Conservation (phyloP, 805 yeast genomes). For the Lipomyces japonicus region DNA sequence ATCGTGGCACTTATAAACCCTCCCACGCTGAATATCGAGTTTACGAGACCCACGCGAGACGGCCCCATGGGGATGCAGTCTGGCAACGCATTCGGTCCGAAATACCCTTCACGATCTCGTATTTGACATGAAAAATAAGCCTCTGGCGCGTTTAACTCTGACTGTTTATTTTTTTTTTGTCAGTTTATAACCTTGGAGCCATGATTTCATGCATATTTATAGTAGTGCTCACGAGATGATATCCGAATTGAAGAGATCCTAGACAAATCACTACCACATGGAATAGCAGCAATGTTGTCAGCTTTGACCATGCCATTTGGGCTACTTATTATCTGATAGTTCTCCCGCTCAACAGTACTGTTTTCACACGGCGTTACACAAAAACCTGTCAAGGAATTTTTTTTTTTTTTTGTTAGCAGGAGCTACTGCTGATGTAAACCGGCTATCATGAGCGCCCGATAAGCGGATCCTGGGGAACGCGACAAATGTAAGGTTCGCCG, state of each 20-base stretch:
- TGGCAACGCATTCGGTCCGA: conserved; percentile 34
- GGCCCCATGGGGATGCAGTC: conserved; percentile 59
- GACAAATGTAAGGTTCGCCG: too few relatives aligned
- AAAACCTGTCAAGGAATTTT: too few relatives aligned
- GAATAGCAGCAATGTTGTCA: conserved; percentile 21
- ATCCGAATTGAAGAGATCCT: conserved; percentile 86
- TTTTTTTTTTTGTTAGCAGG: too few relatives aligned
- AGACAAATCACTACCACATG: conserved; percentile 55
- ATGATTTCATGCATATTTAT: neutral
- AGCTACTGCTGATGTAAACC: too few relatives aligned
- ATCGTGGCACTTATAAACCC: conserved; percentile 72
- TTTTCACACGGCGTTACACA: too few relatives aligned
- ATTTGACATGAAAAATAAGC: conserved; percentile 24
- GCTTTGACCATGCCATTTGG: conserved; percentile 4
- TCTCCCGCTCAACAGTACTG: too few relatives aligned
- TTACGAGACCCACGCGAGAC: conserved; percentile 63
- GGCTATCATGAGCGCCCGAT: too few relatives aligned
- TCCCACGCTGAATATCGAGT: conserved; percentile 78
- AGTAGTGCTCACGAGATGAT: conserved; percentile 58
- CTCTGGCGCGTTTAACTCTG: conserved; percentile 90
- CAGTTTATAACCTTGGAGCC: neutral
- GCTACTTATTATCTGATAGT: too few relatives aligned
- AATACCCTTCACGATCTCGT: conserved; percentile 6
- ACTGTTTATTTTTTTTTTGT: conserved; percentile 33
- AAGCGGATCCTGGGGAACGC: too few relatives aligned